Evolutionary conservation across 495 filamentous ascomycete genomes (phyloP).

Genomic region (Xylaria scruposa): DNA sequence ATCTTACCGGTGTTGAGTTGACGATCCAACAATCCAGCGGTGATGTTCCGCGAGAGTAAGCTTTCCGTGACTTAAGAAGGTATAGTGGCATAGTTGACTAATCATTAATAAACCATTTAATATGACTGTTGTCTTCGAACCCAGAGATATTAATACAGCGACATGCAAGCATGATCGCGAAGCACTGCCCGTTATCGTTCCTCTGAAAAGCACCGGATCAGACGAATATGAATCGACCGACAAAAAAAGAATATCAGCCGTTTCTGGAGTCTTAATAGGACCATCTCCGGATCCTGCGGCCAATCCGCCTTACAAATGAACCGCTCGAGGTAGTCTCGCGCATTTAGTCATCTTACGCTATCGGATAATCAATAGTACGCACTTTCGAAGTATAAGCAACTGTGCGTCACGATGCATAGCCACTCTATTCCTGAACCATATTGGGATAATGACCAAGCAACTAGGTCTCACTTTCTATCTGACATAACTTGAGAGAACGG

Average conservation of each 20-base stretch:
- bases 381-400: slow-evolving; percentile 15
- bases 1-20: background rate
- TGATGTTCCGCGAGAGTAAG: slow-evolving; percentile 3
- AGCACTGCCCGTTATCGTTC: slow-evolving; percentile 11
- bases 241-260: background rate
- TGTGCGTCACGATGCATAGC: slow-evolving; percentile 12
- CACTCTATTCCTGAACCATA: slow-evolving; percentile 4
- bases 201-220: slow-evolving; percentile 6
- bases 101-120: slow-evolving; percentile 19
- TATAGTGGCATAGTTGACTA: slow-evolving; percentile 12
- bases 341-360: slow-evolving; percentile 16
- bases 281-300: background rate
- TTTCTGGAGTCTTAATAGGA: slow-evolving; percentile 6
- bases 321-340: background rate
- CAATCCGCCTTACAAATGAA: background rate
- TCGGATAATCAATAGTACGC: background rate
- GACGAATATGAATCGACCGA: background rate
- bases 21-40: background rate
- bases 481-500: background rate
- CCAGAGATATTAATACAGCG: background rate
- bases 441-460: slow-evolving; percentile 6
- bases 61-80: slow-evolving; percentile 7
- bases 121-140: background rate
- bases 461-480: slow-evolving; percentile 20
- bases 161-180: slow-evolving; percentile 9